Base-by-base conservation (phyloP, 129 eudicot genomes). In the Arctium minus region DNA sequence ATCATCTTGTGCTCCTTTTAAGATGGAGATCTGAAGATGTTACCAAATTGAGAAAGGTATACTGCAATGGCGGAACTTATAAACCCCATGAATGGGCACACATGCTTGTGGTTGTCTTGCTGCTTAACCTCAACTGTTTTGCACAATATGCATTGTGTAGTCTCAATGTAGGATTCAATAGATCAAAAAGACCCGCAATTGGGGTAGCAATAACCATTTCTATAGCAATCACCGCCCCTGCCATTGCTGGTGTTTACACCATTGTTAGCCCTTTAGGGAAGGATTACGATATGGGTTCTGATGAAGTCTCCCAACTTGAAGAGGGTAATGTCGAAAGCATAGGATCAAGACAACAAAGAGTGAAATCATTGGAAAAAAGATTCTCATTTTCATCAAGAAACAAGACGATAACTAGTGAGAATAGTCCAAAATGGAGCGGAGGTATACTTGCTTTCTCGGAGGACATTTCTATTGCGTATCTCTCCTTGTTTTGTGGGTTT, bases 1-100 rank as follows among this genome's bases (percentile, higher is more conserved):
- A 93, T 85, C 97, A 96, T 79, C 83, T 96, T 3, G 88, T 87
- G 31, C 89, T 96, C 81, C 90, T 96, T 1, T 7, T 90, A 40
- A 89, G 97, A 83, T 96, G 99, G 99, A 96, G 88, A 78, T 70
- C 87, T 2, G 85, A 86, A 68, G 98, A 96, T 53, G 83, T 96
- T 67, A 64, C 88, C 3, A 90, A 72, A 48, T 92, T 96, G 15
- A 87, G 98, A 75, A 86, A 91, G 72, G 42, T 72, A 50, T 96
- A 96, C 81, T 93, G 96, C 92, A 93, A 93, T 82, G 83, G 90
- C 37, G 99, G 98, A 22, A 89, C 98, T 36, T 90, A 82, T 50
- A 96, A 96, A 73, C 99, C 99, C 29, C 88, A 96, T 32, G 99
- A 96, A 72, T 86, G 99, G 95, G 80, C 77, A 3, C 98, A 93